Percentiles rank a stretch among this genome's conserved stretches.
phyloP scores from a whole-genome alignment of 306 rosid species.

The Datisca glomerata region DNA sequence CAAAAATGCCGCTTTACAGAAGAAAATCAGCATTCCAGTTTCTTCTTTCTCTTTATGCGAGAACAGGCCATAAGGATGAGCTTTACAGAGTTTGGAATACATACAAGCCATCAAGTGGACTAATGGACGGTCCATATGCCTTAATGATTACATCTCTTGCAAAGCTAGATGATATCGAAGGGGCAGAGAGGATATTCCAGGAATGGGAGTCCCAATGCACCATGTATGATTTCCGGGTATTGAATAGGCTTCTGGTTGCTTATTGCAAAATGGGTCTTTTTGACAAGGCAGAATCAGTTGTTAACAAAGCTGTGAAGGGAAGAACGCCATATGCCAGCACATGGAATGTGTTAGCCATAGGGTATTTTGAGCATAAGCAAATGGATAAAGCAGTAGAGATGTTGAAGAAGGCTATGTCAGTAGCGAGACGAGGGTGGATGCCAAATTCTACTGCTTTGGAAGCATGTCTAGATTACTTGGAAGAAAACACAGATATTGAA shows the following conservation, averaged over 20 bases:
- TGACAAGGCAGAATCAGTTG: conserved; percentile 19
- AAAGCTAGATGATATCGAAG: conserved; percentile 24
- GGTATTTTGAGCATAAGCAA: conserved; percentile 13
- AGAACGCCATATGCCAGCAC: conserved; percentile 18
- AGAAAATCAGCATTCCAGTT: conserved; percentile 13
- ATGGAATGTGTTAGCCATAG: conserved; percentile 24
- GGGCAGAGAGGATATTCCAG: conserved; percentile 23
- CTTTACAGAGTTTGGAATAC: conserved; percentile 24
- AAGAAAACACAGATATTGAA: conserved; percentile 16
- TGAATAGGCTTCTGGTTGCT: conserved; percentile 23
- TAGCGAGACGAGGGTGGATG: conserved; percentile 21
- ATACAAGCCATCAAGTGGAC: conserved; percentile 14
- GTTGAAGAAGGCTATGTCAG: conserved; percentile 22
- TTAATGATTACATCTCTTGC: conserved; percentile 24
- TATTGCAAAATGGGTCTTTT: conserved; percentile 29
- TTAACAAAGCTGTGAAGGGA: conserved; percentile 14
- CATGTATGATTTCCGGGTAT: conserved; percentile 22
- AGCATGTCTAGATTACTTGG: conserved; percentile 24
- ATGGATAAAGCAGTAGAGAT: conserved; percentile 18
- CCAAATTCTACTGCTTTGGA: conserved; percentile 9
- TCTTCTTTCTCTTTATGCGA: conserved; percentile 23
- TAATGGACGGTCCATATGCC: conserved; percentile 11
- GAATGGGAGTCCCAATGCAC: conserved; percentile 28
- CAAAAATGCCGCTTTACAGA: neutral
- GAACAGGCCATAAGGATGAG: conserved; percentile 14